Evolutionary conservation across 768 basidiomycete genomes (phyloP).

Genomic region (Chlorophyllum brunneum): DNA sequence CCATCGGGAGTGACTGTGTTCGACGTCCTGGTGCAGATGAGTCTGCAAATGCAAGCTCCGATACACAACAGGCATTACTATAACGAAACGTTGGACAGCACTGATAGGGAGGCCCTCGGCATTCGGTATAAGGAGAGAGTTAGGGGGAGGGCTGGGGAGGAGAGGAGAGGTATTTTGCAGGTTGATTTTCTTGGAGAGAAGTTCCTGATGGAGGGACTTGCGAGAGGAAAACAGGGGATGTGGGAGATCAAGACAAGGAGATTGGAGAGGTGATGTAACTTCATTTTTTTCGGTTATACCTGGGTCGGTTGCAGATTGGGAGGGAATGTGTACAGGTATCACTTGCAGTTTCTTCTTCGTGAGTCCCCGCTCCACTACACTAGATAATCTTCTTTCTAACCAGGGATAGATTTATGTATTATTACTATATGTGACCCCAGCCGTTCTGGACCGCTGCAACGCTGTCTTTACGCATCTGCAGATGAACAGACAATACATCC

Average conservation of each 20-base stretch:
- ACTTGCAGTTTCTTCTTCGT: no score
- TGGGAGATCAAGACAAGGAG: constrained; percentile 60
- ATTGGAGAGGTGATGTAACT: neutral
- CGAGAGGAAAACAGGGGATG: constrained; percentile 49
- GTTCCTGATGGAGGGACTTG: constrained; percentile 50
- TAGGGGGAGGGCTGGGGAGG: constrained; percentile 26
- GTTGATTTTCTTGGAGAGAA: constrained; percentile 61
- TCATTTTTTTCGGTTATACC: no score
- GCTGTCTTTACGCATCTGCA: no score
- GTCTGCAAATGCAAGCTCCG: constrained; percentile 34
- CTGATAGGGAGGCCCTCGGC: constrained; percentile 40
- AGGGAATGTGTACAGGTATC: no score
- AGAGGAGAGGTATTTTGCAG: constrained; percentile 42
- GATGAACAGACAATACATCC: no score
- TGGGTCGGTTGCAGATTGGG: no score
- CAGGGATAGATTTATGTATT: no score
- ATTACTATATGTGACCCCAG: no score
- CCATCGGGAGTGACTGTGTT: constrained; percentile 55
- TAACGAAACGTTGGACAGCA: constrained; percentile 49
- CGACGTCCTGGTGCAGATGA: constrained; percentile 50
- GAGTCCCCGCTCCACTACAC: no score
- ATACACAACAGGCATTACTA: constrained; percentile 54
- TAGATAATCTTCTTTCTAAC: no score
- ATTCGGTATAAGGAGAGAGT: constrained; percentile 45
- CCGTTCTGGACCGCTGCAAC: no score